Base-by-base conservation (phyloP, 768 basidiomycete species). In the Lactarius sp. region DNA sequence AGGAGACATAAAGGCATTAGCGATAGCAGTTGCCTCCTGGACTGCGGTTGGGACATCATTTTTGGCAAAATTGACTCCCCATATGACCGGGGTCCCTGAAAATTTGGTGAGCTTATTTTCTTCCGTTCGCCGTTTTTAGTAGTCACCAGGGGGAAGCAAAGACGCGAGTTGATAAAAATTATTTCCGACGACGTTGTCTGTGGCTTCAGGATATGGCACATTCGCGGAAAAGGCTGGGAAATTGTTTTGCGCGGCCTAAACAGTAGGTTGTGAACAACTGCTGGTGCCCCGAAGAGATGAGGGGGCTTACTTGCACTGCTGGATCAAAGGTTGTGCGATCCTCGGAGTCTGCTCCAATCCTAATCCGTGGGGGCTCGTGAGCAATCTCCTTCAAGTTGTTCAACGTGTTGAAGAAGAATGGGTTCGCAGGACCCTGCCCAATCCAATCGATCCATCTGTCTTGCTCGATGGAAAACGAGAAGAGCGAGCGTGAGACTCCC, bases 401-500 rank as follows among this genome's bases (percentile, higher is more conserved):
- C 55, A 89, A 76, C 4, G 81, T 79, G 61, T 84, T 86, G 75
- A 77, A 78, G 65, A 85, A 81, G 73, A 87, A 88, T 18, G 78
- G 61, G 68, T 89, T 88, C 39, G 75, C 76, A 3, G 77, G 73
- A 6, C 68, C 62, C 10, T 76, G 77, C 1, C 88, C 87, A 12
- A 74, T 74, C 87, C 87, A 90, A 64, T 87, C 86, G 10, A 77
- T 75, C 86, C 86, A 88, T 37, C 83, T 76, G 66, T 89, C 87
- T 71, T 86, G 82, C 68, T 88, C 88, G 58, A 88, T 81, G 36
- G 86, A 88, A 66, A 88, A 81, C 0, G 84, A 85, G 33, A 88
- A 67, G 13, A 86, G 73, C 0, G 56, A 57, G 44, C 56, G 50
- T 16, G 60, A 60, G 44, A 61, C 10, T 7, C 31, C n/a, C 22